Evolutionary conservation across 257 asterid species (phyloP), one percentile per base, ranked within the genome.

Genomic region (Rehmannia glutinosa): DNA sequence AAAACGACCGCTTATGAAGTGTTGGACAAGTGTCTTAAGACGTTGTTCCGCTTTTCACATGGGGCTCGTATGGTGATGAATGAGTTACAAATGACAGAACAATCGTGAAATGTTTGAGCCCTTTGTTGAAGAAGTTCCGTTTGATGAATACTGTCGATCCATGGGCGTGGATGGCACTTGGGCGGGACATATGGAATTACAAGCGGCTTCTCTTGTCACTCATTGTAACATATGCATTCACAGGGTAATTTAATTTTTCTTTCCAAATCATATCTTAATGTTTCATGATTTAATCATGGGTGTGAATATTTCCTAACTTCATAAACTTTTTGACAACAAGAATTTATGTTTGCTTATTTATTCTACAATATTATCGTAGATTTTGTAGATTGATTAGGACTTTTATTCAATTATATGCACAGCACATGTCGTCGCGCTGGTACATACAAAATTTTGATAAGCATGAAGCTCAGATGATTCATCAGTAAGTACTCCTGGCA

Each of bases 161-260:
- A 92, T 92, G 96, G 87, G 75, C 41, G 84, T 86, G 82, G 96
- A 92, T 80, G 90, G 95, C 71, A 87, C 95, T 56, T 92, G 98
- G 98, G 98, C 98, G 0, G 98, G 97, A 57, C 73, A 92, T 77
- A 79, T 92, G 91, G 98, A 92, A 70, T 71, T 92, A 80, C 98
- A 89, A 86, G 98, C 96, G 66, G 95, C 98, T 64, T 89, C 97
- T 68, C 95, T 92, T 41, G 95, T 89, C 51, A 89, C 92, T 66
- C 84, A 12, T 27, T 42, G 86, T 64, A 92, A 90, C 72, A 87
- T 92, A 72, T 92, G 98, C 95, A 92, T 92, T 70, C 98, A 92
- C 72, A 82, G 80, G 77, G 98, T 90, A 55, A 28, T 55, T 55
- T 27, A 51, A n/a, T n/a, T n/a, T n/a, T 50, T 41, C 47, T 39